These are phyloP conservation scores for Flueggea neowawraea DNA, from an alignment of 441 rosid species.

Conservation along the genomic window DNA sequence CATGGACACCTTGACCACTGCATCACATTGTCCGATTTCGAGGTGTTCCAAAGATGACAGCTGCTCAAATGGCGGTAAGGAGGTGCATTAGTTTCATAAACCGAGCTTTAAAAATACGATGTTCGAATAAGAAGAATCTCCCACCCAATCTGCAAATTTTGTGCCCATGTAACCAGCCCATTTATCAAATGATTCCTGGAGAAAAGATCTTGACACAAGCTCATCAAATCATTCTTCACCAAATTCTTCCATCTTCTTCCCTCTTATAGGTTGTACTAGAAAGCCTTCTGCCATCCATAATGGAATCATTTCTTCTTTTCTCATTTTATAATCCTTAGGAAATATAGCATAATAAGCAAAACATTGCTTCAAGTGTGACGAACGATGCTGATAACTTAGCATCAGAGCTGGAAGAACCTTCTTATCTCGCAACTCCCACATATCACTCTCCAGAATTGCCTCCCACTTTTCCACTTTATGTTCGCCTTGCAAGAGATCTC, in stretches of 20 bases:
- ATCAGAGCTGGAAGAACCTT: background rate
- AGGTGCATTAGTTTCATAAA: too few species aligned
- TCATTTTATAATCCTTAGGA: slow-evolving; percentile 2
- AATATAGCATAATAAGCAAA: slow-evolving; percentile 1
- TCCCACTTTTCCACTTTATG: background rate
- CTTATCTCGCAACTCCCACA: background rate
- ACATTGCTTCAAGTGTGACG: slow-evolving; percentile 1
- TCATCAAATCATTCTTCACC: background rate
- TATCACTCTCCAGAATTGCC: background rate
- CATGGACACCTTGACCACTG: too few species aligned
- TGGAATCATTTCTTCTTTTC: background rate
- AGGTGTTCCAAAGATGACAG: too few species aligned
- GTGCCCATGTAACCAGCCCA: too few species aligned
- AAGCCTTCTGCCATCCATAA: slow-evolving; percentile 4
- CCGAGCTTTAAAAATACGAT: too few species aligned
- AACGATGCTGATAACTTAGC: background rate
- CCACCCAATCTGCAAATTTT: too few species aligned
- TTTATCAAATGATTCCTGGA: too few species aligned
- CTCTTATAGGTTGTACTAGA: too few species aligned
- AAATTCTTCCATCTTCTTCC: background rate
- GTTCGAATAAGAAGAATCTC: too few species aligned
- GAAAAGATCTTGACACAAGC: background rate
- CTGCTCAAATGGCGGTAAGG: too few species aligned
- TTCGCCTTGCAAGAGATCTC: background rate
- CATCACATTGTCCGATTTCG: too few species aligned